These are phyloP conservation scores for Candida tetrigidarum DNA, from an alignment of 1,139 yeast species.

Conservation along the genomic window DNA sequence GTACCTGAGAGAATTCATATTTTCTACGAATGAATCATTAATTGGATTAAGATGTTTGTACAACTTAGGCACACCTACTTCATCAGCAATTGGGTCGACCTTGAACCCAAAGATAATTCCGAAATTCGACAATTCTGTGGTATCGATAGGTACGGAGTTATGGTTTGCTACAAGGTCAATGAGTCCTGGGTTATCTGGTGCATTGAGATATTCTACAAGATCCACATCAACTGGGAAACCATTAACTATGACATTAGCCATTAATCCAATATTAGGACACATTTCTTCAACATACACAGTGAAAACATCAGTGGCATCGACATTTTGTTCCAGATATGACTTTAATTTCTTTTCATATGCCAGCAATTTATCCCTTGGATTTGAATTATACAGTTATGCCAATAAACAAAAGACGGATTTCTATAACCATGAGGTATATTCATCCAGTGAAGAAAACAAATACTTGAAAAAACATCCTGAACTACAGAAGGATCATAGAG, in stretches of 20 bases:
- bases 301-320: conserved; percentile 73
- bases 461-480: conserved; percentile 11
- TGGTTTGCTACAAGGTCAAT: conserved; percentile 88
- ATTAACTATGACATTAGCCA: conserved; percentile 80
- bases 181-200: conserved; percentile 86
- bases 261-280: conserved; percentile 92
- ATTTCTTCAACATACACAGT: conserved; percentile 88
- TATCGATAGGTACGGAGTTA: conserved; percentile 82
- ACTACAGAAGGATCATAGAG: conserved; percentile 5
- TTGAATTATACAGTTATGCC: conserved; percentile 70
- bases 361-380: conserved; percentile 84
- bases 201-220: conserved; percentile 82
- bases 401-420: conserved; percentile 12
- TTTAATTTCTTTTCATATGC: conserved; percentile 91
- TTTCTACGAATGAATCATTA: conserved; percentile 89
- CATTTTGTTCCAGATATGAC: conserved; percentile 85
- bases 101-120: conserved; percentile 29
- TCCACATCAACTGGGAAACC: conserved; percentile 91
- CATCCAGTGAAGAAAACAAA: conserved; percentile 15
- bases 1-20: conserved; percentile 75
- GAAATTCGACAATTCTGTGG: conserved; percentile 50
- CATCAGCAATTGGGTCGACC: conserved; percentile 22
- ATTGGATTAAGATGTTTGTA: conserved; percentile 82
- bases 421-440: conserved; percentile 12
- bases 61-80: conserved; percentile 56